A percentile compares a stretch with the other conserved stretches of the same genome.
These are phyloP conservation scores for Boletus rex-veris DNA, from an alignment of 768 basidiomycete species.

Conservation along the genomic window DNA sequence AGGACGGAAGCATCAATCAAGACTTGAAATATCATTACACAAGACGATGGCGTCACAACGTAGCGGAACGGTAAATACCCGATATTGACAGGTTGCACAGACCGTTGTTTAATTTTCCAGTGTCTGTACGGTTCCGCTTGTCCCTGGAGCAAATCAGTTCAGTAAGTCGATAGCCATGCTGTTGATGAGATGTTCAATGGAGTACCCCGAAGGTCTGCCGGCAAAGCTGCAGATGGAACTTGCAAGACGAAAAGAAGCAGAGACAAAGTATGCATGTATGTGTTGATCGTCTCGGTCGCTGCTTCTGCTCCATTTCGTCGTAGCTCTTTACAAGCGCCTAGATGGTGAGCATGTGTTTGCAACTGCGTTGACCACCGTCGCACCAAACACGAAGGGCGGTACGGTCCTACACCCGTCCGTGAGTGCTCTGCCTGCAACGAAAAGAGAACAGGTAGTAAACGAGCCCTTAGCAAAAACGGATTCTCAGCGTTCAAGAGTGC, in stretches of 20 bases:
- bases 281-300: neutral
- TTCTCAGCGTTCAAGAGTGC: slow-evolving; percentile 61
- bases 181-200: neutral
- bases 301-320: slow-evolving; percentile 6
- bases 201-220: slow-evolving; percentile 40
- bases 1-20: slow-evolving; percentile 17
- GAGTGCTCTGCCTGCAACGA: slow-evolving; percentile 8
- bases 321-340: slow-evolving; percentile 57
- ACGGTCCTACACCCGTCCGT: slow-evolving; percentile 46
- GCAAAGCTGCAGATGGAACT: slow-evolving; percentile 36
- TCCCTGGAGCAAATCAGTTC: slow-evolving; percentile 46
- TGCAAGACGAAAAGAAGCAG: slow-evolving; percentile 26
- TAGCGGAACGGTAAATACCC: slow-evolving; percentile 51
- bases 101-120: slow-evolving; percentile 28
- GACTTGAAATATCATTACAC: slow-evolving; percentile 59
- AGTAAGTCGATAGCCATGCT: slow-evolving; percentile 33
- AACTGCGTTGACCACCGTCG: slow-evolving; percentile 58
- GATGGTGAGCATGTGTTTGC: slow-evolving; percentile 51
- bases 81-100: neutral
- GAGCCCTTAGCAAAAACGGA: slow-evolving; percentile 59
- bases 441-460: neutral
- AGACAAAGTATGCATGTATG: slow-evolving; percentile 28
- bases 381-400: slow-evolving; percentile 49
- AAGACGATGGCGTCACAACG: slow-evolving; percentile 31
- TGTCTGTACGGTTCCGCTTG: slow-evolving; percentile 53